phyloP scores from a whole-genome alignment of 2,329 filamentous ascomycete genomes.

The Leptographium procerum region DNA sequence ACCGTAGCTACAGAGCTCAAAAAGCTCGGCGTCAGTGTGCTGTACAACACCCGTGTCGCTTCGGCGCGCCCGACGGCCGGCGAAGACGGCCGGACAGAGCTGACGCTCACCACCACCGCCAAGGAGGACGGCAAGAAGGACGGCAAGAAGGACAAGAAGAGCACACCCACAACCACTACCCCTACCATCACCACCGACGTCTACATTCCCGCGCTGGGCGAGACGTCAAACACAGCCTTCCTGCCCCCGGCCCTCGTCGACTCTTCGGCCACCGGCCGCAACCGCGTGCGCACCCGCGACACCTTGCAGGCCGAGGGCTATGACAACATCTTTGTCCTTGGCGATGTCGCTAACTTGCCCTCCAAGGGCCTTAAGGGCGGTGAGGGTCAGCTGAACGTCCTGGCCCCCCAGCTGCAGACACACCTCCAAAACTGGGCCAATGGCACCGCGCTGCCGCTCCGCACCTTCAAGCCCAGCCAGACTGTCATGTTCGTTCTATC shows the following conservation, averaged over 20 bases:
- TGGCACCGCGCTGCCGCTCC: not conserved
- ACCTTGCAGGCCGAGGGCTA: conserved; percentile 17
- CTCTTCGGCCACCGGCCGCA: conserved; percentile 4
- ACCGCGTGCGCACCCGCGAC: conserved; percentile 14
- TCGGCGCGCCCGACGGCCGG: not conserved
- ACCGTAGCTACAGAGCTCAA: conserved; percentile 26
- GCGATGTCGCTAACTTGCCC: conserved; percentile 19
- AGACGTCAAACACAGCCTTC: conserved; percentile 28
- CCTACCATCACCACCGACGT: conserved; percentile 15
- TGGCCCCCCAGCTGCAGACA: conserved; percentile 15
- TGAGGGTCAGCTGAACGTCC: conserved; percentile 15
- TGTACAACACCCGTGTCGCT: conserved; percentile 27
- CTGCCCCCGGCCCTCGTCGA: conserved; percentile 17
- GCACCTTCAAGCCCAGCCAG: conserved; percentile 11
- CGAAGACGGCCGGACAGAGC: not conserved
- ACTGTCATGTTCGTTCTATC: conserved; percentile 13
- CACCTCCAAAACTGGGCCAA: conserved; percentile 7
- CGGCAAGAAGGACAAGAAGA: too few species aligned
- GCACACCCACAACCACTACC: not conserved
- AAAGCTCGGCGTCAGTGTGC: conserved; percentile 22
- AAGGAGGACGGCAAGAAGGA: not conserved
- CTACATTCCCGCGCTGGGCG: conserved; percentile 35
- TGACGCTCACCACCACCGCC: not conserved
- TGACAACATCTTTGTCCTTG: conserved; percentile 19
- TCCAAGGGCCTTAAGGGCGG: conserved; percentile 12